Evolutionary conservation across 108 stramenopile species (phyloP).

Genomic region (Ochromonas danica): DNA sequence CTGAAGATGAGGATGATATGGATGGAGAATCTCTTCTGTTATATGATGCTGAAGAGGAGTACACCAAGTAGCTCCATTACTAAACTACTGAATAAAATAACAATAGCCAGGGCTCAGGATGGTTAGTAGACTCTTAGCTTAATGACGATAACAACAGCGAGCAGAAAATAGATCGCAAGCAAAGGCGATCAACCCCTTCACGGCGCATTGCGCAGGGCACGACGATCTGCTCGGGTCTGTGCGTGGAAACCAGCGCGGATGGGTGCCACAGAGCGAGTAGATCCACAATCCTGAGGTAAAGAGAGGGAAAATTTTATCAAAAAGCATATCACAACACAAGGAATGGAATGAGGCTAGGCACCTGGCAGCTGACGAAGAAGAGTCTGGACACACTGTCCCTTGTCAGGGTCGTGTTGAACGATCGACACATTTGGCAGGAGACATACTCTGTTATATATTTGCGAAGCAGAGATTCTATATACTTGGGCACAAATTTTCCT

Average conservation of each 20-base stretch:
- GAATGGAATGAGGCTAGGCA: not conserved
- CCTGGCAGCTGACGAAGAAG: conserved; percentile 90
- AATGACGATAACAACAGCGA: too few species aligned
- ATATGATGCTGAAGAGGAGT: too few species aligned
- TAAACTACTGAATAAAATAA: too few species aligned
- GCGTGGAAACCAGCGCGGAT: conserved; percentile 97
- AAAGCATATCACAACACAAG: not conserved
- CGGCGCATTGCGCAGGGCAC: conserved; percentile 78
- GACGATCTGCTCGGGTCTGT: conserved; percentile 93
- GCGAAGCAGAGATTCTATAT: conserved; percentile 92
- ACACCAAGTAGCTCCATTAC: too few species aligned
- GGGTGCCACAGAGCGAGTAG: conserved; percentile 81
- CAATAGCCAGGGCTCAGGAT: too few species aligned
- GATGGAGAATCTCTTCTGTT: too few species aligned
- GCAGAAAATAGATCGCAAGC: too few species aligned
- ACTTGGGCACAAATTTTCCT: conserved; percentile 51
- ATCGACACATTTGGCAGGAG: conserved; percentile 97
- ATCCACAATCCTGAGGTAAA: conserved; percentile 35
- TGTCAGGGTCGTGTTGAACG: conserved; percentile 85
- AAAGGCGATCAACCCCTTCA: too few species aligned
- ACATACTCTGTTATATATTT: conserved; percentile 99
- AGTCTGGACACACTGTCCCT: conserved; percentile 84
- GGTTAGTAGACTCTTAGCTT: too few species aligned
- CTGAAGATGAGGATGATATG: too few species aligned
- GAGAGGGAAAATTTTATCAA: not conserved